Conservation (phyloP, 2,329 filamentous ascomycete species). For the Monilinia aucupariae region DNA sequence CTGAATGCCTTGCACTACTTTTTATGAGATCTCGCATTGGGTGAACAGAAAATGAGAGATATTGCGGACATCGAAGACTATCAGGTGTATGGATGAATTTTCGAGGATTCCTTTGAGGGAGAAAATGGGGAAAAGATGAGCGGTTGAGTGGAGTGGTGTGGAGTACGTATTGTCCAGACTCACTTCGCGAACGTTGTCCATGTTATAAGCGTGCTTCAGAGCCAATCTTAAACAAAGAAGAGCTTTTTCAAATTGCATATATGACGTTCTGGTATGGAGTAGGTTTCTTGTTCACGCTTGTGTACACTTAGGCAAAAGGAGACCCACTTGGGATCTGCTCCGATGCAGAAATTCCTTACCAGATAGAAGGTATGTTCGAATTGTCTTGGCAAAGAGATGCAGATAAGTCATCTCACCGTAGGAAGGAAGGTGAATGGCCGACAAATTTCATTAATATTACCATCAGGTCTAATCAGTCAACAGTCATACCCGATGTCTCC, state of each 20-base stretch:
- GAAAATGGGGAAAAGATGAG: no score
- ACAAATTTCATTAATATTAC: conserved; percentile 1
- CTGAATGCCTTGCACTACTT: conserved; percentile 48
- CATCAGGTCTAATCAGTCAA: not conserved
- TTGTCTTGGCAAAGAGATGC: not conserved
- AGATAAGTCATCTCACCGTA: not conserved
- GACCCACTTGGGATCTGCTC: not conserved
- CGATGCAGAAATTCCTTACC: not conserved
- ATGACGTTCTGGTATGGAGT: not conserved
- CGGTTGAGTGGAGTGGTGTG: no score
- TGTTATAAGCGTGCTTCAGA: not conserved
- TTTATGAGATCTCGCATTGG: conserved; percentile 41
- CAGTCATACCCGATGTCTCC: not conserved
- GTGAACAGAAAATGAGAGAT: conserved; percentile 51
- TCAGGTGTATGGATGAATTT: no score
- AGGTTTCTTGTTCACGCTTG: not conserved
- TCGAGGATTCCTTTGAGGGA: no score
- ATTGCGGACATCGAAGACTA: conserved; percentile 55
- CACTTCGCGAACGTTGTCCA: no score
- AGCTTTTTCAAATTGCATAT: not conserved
- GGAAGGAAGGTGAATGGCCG: not conserved
- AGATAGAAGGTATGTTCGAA: not conserved
- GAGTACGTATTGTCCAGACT: no score
- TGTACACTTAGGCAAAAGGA: not conserved
- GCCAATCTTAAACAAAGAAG: not conserved